phyloP scores from a whole-genome alignment of 2,329 filamentous ascomycete species.

The Colletotrichum destructivum region DNA sequence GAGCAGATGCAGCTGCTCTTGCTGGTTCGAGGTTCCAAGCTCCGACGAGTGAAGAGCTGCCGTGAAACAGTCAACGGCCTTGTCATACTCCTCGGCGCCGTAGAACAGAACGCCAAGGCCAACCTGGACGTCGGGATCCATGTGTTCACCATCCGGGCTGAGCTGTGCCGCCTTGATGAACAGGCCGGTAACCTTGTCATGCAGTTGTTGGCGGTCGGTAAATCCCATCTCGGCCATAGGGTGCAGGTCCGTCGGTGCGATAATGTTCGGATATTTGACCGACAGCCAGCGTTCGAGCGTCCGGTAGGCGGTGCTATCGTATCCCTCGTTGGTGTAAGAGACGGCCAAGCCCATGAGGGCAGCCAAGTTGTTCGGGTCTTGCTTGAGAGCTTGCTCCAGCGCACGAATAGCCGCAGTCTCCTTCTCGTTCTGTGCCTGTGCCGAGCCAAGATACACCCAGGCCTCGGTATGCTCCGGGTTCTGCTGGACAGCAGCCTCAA shows the following conservation, averaged over 20 bases:
- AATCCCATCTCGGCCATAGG: conserved; percentile 90
- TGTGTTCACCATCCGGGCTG: conserved; percentile 91
- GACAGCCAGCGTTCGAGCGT: conserved; percentile 97
- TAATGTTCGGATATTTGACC: conserved; percentile 91
- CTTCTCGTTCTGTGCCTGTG: conserved; percentile 98
- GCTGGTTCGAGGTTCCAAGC: conserved; percentile 85
- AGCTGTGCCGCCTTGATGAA: conserved; percentile 95
- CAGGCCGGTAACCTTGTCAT: conserved; percentile 89
- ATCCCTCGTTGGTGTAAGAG: conserved; percentile 98
- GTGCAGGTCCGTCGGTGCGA: conserved; percentile 80
- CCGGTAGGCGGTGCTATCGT: conserved; percentile 96
- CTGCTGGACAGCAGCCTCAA: conserved; percentile 95
- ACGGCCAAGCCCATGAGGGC: conserved; percentile 96
- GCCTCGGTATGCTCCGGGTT: conserved; percentile 90
- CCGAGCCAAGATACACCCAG: conserved; percentile 92
- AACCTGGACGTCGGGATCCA: conserved; percentile 99
- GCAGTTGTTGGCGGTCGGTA: conserved; percentile 90
- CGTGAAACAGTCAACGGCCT: conserved; percentile 98
- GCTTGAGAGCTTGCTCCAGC: conserved; percentile 89
- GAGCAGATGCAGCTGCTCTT: conserved; percentile 89
- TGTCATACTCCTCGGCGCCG: conserved; percentile 97
- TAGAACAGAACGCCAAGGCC: conserved; percentile 98
- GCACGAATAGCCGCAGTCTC: conserved; percentile 96
- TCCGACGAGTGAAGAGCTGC: conserved; percentile 90
- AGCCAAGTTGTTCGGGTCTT: conserved; percentile 88